These are phyloP conservation scores for Isatis lusitanica DNA, from an alignment of 441 rosid genomes.

Conservation along the genomic window DNA sequence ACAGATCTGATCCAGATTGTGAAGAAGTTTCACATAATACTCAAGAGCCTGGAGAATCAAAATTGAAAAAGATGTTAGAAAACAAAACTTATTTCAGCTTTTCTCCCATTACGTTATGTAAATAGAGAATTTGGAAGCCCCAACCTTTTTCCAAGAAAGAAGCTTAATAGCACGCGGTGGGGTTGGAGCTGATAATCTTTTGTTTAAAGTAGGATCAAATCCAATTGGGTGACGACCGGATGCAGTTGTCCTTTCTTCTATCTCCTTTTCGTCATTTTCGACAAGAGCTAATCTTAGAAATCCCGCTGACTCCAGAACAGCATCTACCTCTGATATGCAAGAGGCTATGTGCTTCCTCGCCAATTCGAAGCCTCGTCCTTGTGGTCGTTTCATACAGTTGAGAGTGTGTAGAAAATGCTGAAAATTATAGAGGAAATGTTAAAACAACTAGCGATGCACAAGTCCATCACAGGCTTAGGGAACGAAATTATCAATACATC, in stretches of 20 bases:
- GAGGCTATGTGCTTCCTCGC: conserved; percentile 87
- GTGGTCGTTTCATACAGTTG: conserved; percentile 80
- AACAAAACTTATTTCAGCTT: conserved; percentile 8
- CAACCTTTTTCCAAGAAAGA: conserved; percentile 85
- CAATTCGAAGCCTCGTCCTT: conserved; percentile 93
- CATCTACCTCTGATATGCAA: conserved; percentile 74
- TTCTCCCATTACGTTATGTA: background rate
- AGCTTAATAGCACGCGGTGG: conserved; percentile 93
- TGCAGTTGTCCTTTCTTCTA: conserved; percentile 80
- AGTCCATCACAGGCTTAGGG: background rate
- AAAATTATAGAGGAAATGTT: conserved; percentile 37
- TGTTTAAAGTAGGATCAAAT: conserved; percentile 85
- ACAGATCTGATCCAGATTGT: conserved; percentile 75
- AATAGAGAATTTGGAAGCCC: conserved; percentile 24
- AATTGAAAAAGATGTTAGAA: conserved; percentile 32
- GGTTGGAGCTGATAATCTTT: conserved; percentile 88
- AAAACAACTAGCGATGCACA: conserved; percentile 27
- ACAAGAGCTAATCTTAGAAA: conserved; percentile 45
- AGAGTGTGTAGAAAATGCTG: conserved; percentile 95
- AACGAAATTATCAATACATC: conserved; percentile 2
- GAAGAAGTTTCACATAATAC: conserved; percentile 89
- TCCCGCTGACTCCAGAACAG: conserved; percentile 54
- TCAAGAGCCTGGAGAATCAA: conserved; percentile 69
- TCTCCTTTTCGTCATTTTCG: conserved; percentile 43
- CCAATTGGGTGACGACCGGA: conserved; percentile 81